Evolutionary conservation across 169 alveolate species (phyloP).

Genomic region (Blepharisma undulans): DNA sequence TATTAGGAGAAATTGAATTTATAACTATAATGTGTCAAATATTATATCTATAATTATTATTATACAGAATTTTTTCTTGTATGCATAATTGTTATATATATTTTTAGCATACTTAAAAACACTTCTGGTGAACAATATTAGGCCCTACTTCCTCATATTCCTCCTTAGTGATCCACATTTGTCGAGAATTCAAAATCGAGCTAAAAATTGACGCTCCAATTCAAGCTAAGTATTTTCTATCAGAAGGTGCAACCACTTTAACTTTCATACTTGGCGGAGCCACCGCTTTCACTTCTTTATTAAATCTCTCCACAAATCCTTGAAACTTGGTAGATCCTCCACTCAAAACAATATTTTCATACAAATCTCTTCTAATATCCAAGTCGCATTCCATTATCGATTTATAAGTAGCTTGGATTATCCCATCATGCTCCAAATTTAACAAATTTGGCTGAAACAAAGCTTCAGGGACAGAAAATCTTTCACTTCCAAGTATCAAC

Average conservation of each 20-base stretch:
- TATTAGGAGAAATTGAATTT: no score
- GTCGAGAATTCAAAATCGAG: conserved; percentile 94
- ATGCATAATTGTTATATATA: no score
- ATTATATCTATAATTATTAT: no score
- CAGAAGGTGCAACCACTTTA: conserved; percentile 96
- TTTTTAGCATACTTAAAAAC: no score
- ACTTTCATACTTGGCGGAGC: conserved; percentile 63
- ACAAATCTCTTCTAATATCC: conserved; percentile 78
- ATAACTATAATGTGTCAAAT: no score
- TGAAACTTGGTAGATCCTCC: conserved; percentile 87
- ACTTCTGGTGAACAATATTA: conserved; percentile 95
- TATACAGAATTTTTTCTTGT: no score
- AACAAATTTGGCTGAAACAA: conserved; percentile 78
- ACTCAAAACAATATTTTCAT: conserved; percentile 75
- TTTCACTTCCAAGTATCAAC: conserved; percentile 75
- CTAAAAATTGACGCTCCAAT: conserved; percentile 98
- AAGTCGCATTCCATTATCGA: conserved; percentile 82
- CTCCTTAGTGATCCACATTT: conserved; percentile 97
- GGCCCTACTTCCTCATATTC: conserved; percentile 99
- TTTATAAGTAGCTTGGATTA: conserved; percentile 72
- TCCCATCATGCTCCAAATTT: conserved; percentile 81
- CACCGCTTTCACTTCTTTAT: conserved; percentile 76
- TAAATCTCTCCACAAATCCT: conserved; percentile 84
- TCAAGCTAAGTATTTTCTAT: conserved; percentile 97
- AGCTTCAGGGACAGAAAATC: conserved; percentile 85